Evolutionary conservation across 148 eudicot species (phyloP).

Genomic region (Rhododendron griersonianum): DNA sequence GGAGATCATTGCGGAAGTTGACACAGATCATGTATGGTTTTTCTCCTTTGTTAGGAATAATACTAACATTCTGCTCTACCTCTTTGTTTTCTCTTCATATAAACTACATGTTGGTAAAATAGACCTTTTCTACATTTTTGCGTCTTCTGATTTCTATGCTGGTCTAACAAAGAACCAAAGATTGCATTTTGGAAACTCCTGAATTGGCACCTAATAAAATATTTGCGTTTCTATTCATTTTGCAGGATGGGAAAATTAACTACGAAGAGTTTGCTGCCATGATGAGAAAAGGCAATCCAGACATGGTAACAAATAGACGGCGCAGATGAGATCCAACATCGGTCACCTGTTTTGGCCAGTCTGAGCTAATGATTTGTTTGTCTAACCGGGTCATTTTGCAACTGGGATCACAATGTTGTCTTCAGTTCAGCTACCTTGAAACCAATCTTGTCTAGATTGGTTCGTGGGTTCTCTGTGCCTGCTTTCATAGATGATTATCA

Average conservation of each 20-base stretch:
- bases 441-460: constrained; percentile 4
- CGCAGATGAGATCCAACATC: constrained; percentile 35
- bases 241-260: constrained; percentile 91
- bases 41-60: constrained; percentile 9
- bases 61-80: neutral
- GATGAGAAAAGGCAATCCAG: constrained; percentile 97
- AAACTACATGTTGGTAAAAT: neutral
- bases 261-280: constrained; percentile 93
- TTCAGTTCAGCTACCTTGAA: neutral
- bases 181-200: neutral
- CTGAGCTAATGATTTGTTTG: neutral
- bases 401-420: neutral
- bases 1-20: constrained; percentile 94
- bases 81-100: neutral
- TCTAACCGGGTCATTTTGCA: neutral
- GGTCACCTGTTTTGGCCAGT: neutral
- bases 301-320: constrained; percentile 52
- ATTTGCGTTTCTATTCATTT: neutral
- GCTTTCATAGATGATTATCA: neutral
- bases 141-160: neutral
- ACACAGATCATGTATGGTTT: constrained; percentile 70
- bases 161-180: neutral
- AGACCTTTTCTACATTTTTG: neutral
- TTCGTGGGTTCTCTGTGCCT: constrained; percentile 1
- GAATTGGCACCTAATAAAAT: neutral